phyloP scores from a whole-genome alignment of 2,329 filamentous ascomycete species.

The Zasmidium angulare region DNA sequence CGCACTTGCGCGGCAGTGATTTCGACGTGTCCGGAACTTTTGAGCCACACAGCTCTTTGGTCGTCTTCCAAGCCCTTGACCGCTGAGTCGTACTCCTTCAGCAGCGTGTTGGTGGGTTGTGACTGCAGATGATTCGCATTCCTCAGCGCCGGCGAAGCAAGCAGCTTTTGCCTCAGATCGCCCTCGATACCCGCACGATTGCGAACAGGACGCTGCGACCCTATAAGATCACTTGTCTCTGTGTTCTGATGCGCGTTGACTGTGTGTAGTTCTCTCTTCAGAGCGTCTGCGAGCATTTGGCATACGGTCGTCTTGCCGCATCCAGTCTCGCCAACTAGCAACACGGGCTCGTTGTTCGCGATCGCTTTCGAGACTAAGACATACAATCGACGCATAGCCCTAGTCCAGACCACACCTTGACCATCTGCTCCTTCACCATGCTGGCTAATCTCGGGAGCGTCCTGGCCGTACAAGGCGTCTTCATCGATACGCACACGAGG shows the following conservation, averaged over 20 bases:
- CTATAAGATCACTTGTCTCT: conserved; percentile 95
- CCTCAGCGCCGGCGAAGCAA: conserved; percentile 33
- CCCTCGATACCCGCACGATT: conserved; percentile 75
- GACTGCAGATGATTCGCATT: conserved; percentile 20
- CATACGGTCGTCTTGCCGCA: conserved; percentile 98
- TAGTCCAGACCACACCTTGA: conserved; percentile 85
- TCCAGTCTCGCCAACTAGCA: conserved; percentile 93
- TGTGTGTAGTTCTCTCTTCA: conserved; percentile 74
- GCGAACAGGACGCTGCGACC: conserved; percentile 85
- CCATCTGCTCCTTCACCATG: conserved; percentile 44
- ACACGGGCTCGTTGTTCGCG: conserved; percentile 85
- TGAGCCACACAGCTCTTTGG: conserved; percentile 14
- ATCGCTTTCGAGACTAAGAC: conserved; percentile 85
- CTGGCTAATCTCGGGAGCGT: conserved; percentile 37
- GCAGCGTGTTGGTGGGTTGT: conserved; percentile 54
- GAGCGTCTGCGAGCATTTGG: conserved; percentile 82
- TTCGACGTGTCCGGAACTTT: conserved; percentile 19
- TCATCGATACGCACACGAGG: conserved; percentile 72
- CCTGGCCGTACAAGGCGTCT: conserved; percentile 65
- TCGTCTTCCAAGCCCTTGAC: conserved; percentile 40
- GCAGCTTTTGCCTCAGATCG: conserved; percentile 63
- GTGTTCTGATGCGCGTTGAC: conserved; percentile 98
- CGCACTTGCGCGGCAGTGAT: conserved; percentile 58
- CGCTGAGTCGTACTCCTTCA: conserved; percentile 56
- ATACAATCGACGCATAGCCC: conserved; percentile 88